Base-by-base conservation (phyloP, 306 rosid species). In the Trifolium pratense region DNA sequence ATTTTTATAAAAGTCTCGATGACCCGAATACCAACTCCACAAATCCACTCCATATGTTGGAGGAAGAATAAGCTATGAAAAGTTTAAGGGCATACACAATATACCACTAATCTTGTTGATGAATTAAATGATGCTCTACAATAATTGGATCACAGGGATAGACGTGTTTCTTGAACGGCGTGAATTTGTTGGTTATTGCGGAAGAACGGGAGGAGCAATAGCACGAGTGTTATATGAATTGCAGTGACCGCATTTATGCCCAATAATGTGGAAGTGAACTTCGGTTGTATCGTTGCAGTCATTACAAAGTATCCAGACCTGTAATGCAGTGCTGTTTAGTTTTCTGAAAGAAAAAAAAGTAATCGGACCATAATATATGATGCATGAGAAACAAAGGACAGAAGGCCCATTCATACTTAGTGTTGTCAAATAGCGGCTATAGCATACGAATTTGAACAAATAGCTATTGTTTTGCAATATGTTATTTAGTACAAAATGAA, bases 241-340 rank as follows among this genome's bases (percentile, higher is more conserved):
- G 86, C 99, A 95, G 78, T 95, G 99, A 68, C 90, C 79, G 73
- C 99, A 95, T 90, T 90, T 95, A 66, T 89, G 97, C 71, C 97
- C 97, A 43, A 95, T 66, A 58, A 91, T 82, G 88, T 95, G 96
- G 79, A 88, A 95, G 86, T 70, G 86, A 29, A 81, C 97, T 86
- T 95, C 97, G 0, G 97, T 91, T 9, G 97, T 89, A 80, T 95
- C 97, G 67, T 95, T 95, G 86, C 99, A 91, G 82, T 95, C 97
- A 36, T 91, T 95, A 53, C 99, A 95, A 43, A 95, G 84, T 52
- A 95, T 95, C 99, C 99, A 95, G 21, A 91, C 93, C 99, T 95
- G 96, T 83, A 87, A 80, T 48, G 1, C 9, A 2, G 5, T 26
- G 45, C 37, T 79, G 72, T 49, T 80, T 80, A 53, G 72, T 75